Evolutionary conservation across 192 early-diverging fungal genomes (phyloP).

Genomic region (Geranomyces variabilis): DNA sequence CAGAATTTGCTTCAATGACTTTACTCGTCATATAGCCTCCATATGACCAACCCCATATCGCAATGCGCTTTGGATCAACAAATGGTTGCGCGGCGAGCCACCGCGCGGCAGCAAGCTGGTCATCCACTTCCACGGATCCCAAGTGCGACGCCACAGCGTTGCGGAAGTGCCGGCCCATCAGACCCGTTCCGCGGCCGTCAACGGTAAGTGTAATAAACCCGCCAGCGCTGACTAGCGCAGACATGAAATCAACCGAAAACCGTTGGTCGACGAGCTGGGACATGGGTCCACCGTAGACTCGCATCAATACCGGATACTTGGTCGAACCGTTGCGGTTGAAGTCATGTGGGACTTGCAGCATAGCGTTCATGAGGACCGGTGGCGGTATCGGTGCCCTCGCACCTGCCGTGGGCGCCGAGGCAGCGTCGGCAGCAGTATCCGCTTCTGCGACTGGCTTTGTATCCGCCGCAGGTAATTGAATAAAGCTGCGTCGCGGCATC

Average conservation of each 20-base stretch:
- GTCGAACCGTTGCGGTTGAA: constrained; percentile 66
- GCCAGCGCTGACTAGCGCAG: constrained; percentile 55
- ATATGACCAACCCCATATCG: constrained; percentile 98
- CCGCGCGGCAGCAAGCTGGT: constrained; percentile 84
- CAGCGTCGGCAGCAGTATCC: neutral
- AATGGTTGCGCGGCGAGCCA: constrained; percentile 66
- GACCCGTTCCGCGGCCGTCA: constrained; percentile 90
- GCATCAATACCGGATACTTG: constrained; percentile 84
- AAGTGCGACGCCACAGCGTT: constrained; percentile 73
- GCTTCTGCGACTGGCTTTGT: neutral
- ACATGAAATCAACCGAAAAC: constrained; percentile 43
- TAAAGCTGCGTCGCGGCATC: constrained; percentile 58
- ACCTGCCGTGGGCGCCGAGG: constrained; percentile 27
- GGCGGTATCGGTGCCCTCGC: constrained; percentile 14
- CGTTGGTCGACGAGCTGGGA: constrained; percentile 67
- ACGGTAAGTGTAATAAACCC: constrained; percentile 51
- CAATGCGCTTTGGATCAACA: constrained; percentile 78
- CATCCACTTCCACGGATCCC: constrained; percentile 81
- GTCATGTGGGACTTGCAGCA: constrained; percentile 76
- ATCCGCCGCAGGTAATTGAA: constrained; percentile 40
- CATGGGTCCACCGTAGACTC: constrained; percentile 84
- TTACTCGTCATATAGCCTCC: constrained; percentile 89
- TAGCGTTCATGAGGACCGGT: constrained; percentile 70
- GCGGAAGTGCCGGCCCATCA: constrained; percentile 81
- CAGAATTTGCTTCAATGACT: constrained; percentile 80